phyloP scores from a whole-genome alignment of 1,139 yeast species.

The Candida mesenterica region DNA sequence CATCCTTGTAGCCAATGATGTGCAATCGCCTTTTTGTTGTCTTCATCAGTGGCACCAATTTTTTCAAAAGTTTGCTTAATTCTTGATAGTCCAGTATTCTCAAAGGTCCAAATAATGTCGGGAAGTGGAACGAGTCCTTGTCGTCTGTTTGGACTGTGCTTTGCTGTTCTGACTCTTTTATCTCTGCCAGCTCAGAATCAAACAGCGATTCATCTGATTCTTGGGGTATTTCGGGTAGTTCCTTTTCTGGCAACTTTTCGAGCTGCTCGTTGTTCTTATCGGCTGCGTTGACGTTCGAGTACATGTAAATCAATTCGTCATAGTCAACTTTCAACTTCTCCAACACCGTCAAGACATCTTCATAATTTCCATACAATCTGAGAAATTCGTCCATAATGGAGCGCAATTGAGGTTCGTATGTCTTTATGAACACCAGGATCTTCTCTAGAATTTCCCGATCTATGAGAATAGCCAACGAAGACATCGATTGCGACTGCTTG shows the following conservation, averaged over 20 bases:
- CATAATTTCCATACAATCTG: conserved; percentile 29
- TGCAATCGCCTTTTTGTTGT: conserved; percentile 35
- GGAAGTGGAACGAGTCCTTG: conserved; percentile 24
- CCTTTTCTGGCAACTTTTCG: conserved; percentile 9
- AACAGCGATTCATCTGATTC: background rate
- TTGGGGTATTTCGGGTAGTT: conserved; percentile 11
- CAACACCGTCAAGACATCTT: conserved; percentile 22
- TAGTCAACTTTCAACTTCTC: conserved; percentile 33
- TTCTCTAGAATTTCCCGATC: conserved; percentile 37
- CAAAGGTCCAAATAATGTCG: conserved; percentile 32
- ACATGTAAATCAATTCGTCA: conserved; percentile 28
- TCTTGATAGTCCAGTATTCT: conserved; percentile 18
- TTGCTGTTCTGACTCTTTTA: background rate
- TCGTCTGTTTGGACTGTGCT: background rate
- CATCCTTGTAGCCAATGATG: conserved; percentile 42
- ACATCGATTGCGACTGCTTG: conserved; percentile 26
- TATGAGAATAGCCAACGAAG: conserved; percentile 33
- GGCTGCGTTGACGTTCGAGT: conserved; percentile 1
- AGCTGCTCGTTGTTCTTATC: conserved; percentile 1
- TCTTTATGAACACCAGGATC: conserved; percentile 36
- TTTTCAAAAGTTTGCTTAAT: conserved; percentile 24
- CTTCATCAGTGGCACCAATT: conserved; percentile 26
- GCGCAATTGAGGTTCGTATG: conserved; percentile 36
- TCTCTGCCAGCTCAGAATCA: background rate
- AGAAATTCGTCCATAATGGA: conserved; percentile 24